Evolutionary conservation across 192 early-diverging fungal genomes (phyloP), one percentile per base, ranked within the genome.

Genomic region (Cetraspora pellucida): DNA sequence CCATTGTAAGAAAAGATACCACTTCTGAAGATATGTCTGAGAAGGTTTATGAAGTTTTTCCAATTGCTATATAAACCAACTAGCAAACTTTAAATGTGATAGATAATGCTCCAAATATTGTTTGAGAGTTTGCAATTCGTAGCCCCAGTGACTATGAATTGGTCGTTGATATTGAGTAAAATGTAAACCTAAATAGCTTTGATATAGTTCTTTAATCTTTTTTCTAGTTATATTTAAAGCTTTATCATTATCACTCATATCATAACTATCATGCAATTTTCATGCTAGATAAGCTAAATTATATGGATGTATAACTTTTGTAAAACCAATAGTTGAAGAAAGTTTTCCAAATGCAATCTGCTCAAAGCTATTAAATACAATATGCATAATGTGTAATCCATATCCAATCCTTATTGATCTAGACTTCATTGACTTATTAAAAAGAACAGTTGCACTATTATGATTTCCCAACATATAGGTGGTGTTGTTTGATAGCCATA

Each of bases 301-400:
- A 61, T 61, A 61, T 28, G 59, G 28, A 61, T 61, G 28, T 11
- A 27, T 11, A 28, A 13, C 21, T 61, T 30, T 28, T 37, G 10
- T 28, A 61, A 61, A 61, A 21, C 28, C 1, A 1, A 37, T 37
- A 61, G 11, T 61, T 28, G 21, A 28, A 61, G 59, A 21, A 61
- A 61, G 59, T 61, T 23, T 61, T 28, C 17, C 25, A 61, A 61
- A 61, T 28, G 59, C 59, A 28, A 6, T 3, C 25, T 61, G 59
- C 28, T 61, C 28, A 61, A 61, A 61, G 25, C 25, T 23, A 61
- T 61, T 61, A 13, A 61, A 28, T 61, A 61, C 50, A n/a, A 54
- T 54, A 54, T 54, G 8, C 50, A 54, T 61, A 61, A 61, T 61
- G 23, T 61, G 28, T 13, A 61, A 30, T 61, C 2, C 59, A 61